Base-by-base conservation (phyloP, 768 basidiomycete species). In the Tulasnella sp. region DNA sequence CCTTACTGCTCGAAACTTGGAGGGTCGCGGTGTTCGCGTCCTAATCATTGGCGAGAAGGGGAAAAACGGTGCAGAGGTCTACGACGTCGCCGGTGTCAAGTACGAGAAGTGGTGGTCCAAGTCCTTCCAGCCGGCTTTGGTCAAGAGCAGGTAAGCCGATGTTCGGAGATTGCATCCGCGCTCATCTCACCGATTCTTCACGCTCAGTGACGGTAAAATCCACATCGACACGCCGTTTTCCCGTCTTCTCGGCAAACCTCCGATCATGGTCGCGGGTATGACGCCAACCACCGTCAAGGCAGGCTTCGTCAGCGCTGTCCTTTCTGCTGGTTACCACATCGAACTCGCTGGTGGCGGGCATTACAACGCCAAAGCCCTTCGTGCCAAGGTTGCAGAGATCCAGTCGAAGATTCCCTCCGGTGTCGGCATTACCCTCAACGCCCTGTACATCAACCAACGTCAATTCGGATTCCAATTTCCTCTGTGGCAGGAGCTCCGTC, bases 231-330 rank as follows among this genome's bases (percentile, higher is more conserved):
- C 94, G 0, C 86, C 91, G 3, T 94, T 97, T 77, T 94, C 94
- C 49, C 87, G 96, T 59, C 78, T 99, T 41, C 71, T 99, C 40
- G 90, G 91, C 64, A 99, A 98, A 72, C 83, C 96, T 2, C 96
- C 96, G 32, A 85, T 99, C 70, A 98, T 98, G 96, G 92, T 99
- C 36, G 94, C 93, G 48, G 96, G 96, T 59, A 98, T 99, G 96
- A 99, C 96, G 0, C 96, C 96, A 0, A 85, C 85, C 1, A 99
- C 96, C 31, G 96, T 99, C 62, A 84, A 93, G 68, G 84, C 84
- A 31, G 92, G 92, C 15, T 94, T 98, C 69, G 93, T 97, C 65
- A 83, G 84, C 59, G 93, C 96, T 6, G 78, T 94, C 43, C 81
- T 96, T 63, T 79, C 84, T 61, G 93, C 96, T 25, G 94, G 94